These are phyloP conservation scores for Beauveria sp. DNA, from an alignment of 2,329 filamentous ascomycete genomes.

Conservation along the genomic window DNA sequence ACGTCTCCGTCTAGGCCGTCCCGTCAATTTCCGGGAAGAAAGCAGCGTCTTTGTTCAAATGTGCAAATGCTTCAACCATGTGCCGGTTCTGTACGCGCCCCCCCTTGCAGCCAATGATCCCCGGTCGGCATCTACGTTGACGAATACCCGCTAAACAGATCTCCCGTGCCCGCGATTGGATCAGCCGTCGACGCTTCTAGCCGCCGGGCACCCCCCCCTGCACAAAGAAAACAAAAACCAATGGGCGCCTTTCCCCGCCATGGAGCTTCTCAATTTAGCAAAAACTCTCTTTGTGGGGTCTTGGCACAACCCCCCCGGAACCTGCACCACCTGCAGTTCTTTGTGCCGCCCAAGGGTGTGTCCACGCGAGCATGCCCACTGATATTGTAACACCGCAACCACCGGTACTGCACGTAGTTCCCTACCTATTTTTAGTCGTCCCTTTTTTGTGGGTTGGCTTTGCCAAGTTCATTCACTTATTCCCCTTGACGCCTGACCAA, in stretches of 20 bases:
- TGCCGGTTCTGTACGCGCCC: neutral
- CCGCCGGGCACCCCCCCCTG: neutral
- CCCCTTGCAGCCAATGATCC: neutral
- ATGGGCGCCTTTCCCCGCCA: neutral
- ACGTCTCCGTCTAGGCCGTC: too few species aligned
- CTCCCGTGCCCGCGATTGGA: neutral
- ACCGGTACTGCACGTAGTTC: too few species aligned
- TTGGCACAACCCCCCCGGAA: too few species aligned
- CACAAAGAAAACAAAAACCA: neutral
- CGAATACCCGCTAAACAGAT: neutral
- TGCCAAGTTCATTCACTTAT: neutral
- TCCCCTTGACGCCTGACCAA: neutral
- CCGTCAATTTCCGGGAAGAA: too few species aligned
- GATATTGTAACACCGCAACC: too few species aligned
- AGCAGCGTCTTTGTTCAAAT: too few species aligned
- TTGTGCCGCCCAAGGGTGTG: too few species aligned
- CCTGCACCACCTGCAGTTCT: too few species aligned
- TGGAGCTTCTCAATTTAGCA: neutral
- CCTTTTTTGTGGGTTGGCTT: neutral
- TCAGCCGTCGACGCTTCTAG: conserved; percentile 3
- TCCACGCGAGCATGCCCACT: neutral
- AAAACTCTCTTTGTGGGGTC: too few species aligned
- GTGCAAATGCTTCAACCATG: too few species aligned
- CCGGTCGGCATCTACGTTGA: neutral
- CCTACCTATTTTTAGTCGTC: neutral